phyloP scores from a whole-genome alignment of 176 grass and related monocot species.

The barley (Hordeum vulgare) region DNA sequence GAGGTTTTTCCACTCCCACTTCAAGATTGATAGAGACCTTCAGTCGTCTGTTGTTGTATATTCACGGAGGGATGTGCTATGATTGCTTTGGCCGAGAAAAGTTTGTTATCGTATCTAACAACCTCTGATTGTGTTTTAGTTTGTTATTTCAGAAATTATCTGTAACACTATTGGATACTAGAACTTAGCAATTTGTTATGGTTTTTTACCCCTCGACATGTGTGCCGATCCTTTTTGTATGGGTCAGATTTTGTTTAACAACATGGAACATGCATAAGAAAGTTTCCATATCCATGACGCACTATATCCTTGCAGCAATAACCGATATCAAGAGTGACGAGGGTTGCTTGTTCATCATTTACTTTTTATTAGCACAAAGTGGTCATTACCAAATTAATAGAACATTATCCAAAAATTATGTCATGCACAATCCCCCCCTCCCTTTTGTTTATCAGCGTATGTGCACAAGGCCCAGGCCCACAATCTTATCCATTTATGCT shows the following conservation, averaged over 20 bases:
- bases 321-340: too few relatives aligned
- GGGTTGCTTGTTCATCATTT: too few relatives aligned
- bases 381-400: too few relatives aligned
- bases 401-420: too few relatives aligned
- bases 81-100: slow-evolving; percentile 5
- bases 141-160: background rate
- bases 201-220: background rate
- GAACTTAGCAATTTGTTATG: background rate
- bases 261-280: background rate
- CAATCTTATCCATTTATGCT: background rate
- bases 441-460: too few relatives aligned
- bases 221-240: background rate
- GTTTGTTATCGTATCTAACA: background rate
- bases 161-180: slow-evolving; percentile 16
- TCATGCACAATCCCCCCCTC: too few relatives aligned
- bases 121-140: slow-evolving; percentile 3
- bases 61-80: slow-evolving; percentile 14
- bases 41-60: slow-evolving; percentile 74
- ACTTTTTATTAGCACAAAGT: too few relatives aligned
- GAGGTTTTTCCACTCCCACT: slow-evolving; percentile 93
- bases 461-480: too few relatives aligned
- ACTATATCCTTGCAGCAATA: background rate
- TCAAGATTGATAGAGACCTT: slow-evolving; percentile 84
- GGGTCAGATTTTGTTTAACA: background rate
- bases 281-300: background rate